Evolutionary conservation across 2,329 filamentous ascomycete genomes (phyloP), one percentile per base, ranked within the genome.

Genomic region (Aureobasidium sp.): DNA sequence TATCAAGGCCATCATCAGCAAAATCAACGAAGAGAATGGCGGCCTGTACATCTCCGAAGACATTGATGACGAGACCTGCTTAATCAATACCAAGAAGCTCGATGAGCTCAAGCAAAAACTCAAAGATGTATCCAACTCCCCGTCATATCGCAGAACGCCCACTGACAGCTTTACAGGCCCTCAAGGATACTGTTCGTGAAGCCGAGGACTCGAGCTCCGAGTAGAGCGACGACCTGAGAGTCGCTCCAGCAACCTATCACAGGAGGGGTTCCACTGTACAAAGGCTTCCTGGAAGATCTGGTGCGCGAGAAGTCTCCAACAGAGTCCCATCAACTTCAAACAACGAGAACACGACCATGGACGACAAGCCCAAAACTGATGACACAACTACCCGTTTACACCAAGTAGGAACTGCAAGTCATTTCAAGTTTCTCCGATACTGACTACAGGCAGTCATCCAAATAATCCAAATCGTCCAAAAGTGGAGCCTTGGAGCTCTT

Each of bases 1-100:
- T 48, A 91, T 93, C 81, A 92, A 91, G 75, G 88, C 89, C 65
- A 91, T 92, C 78, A 87, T 93, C 70, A 79, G 89, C 68, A 88
- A 86, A 69, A 89, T 93, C 67, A 87, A 93, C 74, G 82, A 79
- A 68, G 79, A 83, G 62, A 70, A 76, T 62, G 81, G 82, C 67
- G 85, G 91, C 73, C 85, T 87, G 66, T 90, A 85, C 72, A 89
- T 93, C 70, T 88, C 91, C 65, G 88, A 91, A 68, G 88, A 91
- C 65, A 81, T 92, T 1, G 89, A 92, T 74, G 89, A 92, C 63
- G 83, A 88, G 71, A 86, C 87, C 62, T 79, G 91, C 1, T 79
- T 93, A 3, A 83, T 92, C 61, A 90, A 91, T 74, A 86, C 87
- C 69, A 85, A 84, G 66, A 90, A 89, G 81, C 77, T 91, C 57